Conservation (phyloP, 192 early-diverging fungal species). For the Martensiomyces pterosporus region DNA sequence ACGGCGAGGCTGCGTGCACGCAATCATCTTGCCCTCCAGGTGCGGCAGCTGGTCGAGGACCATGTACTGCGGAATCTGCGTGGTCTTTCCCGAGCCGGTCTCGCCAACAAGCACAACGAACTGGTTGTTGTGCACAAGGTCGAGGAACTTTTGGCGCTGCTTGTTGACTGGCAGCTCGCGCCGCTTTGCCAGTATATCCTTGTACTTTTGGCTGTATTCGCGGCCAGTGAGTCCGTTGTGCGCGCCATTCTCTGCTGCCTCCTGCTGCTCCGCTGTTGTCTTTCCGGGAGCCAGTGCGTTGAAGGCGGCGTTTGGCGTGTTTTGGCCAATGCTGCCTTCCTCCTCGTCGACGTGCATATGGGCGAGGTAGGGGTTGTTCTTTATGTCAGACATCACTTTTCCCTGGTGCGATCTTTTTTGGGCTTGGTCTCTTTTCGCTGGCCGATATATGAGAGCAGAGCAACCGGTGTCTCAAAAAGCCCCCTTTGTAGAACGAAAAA, state of each 20-base stretch:
- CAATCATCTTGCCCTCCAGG: constrained; percentile 84
- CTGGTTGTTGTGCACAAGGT: constrained; percentile 91
- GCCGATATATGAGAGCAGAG: neutral
- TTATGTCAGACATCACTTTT: constrained; percentile 39
- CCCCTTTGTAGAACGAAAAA: no score
- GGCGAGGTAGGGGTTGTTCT: constrained; percentile 47
- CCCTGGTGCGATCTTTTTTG: no score
- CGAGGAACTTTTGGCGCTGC: constrained; percentile 87
- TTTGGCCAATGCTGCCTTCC: neutral
- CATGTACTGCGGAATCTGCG: constrained; percentile 98
- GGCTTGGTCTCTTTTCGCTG: constrained; percentile 1
- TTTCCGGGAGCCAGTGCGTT: constrained; percentile 27
- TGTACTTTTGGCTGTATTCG: constrained; percentile 78
- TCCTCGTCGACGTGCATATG: constrained; percentile 36
- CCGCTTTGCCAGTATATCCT: constrained; percentile 78
- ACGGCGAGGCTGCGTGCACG: constrained; percentile 98
- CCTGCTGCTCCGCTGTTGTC: constrained; percentile 77
- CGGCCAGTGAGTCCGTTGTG: constrained; percentile 79
- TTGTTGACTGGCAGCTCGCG: constrained; percentile 90
- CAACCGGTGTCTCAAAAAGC: no score
- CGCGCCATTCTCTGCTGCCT: constrained; percentile 64
- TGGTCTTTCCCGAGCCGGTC: constrained; percentile 98
- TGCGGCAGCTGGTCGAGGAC: constrained; percentile 88
- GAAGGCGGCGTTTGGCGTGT: constrained; percentile 23
- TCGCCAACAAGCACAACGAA: constrained; percentile 94